Percentiles rank a stretch among this genome's conserved stretches.
Conservation (phyloP, 176 grass and related monocot genomes). For the Elaeis guineensis region DNA sequence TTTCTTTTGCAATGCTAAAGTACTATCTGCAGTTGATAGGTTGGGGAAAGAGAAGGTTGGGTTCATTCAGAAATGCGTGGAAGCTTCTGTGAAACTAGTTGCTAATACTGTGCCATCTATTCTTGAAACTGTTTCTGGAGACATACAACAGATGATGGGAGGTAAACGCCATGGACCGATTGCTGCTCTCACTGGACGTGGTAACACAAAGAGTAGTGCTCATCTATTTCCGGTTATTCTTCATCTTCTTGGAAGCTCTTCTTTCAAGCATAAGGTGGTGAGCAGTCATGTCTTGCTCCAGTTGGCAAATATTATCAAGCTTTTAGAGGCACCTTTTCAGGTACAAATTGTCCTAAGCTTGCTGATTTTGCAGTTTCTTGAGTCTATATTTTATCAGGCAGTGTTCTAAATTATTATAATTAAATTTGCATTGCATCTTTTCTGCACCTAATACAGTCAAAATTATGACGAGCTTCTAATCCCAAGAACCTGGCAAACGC, state of each 20-base stretch:
- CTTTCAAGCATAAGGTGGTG: slow-evolving; percentile 75
- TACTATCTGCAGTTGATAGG: slow-evolving; percentile 79
- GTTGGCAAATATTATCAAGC: slow-evolving; percentile 82
- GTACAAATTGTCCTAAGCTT: slow-evolving; percentile 21
- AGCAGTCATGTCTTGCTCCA: slow-evolving; percentile 73
- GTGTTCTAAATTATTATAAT: not conserved
- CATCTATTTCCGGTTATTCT: slow-evolving; percentile 89
- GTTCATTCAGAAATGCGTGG: slow-evolving; percentile 70
- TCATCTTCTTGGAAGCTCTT: slow-evolving; percentile 90
- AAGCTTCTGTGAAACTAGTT: slow-evolving; percentile 76
- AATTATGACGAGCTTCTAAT: too few relatives aligned
- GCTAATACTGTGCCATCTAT: slow-evolving; percentile 55
- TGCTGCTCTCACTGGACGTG: slow-evolving; percentile 51
- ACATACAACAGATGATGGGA: slow-evolving; percentile 84
- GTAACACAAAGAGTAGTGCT: slow-evolving; percentile 70
- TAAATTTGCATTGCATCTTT: not conserved
- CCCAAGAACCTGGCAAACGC: too few relatives aligned
- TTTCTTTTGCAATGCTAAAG: slow-evolving; percentile 78
- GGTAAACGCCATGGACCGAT: slow-evolving; percentile 73
- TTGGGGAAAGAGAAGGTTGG: slow-evolving; percentile 80
- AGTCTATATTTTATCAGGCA: too few relatives aligned
- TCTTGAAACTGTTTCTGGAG: slow-evolving; percentile 70
- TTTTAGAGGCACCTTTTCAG: slow-evolving; percentile 77
- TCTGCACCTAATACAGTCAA: too few relatives aligned
- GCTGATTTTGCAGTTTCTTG: too few relatives aligned